Percentiles rank a stretch among this genome's conserved stretches.
Conservation (phyloP, 371 early-diverging fungal genomes). For the Entomophthora muscae region DNA sequence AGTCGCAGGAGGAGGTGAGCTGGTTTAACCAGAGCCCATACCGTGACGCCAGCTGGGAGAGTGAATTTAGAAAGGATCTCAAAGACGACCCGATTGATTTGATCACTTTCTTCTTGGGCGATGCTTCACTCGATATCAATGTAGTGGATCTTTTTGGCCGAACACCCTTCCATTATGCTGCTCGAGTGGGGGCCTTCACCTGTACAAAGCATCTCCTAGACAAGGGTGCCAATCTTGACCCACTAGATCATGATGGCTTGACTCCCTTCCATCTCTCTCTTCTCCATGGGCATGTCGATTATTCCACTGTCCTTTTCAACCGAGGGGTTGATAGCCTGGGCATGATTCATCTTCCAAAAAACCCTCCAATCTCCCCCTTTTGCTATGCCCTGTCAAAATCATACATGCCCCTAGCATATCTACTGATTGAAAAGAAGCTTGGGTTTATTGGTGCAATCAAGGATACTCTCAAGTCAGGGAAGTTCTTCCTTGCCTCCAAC, state of each 20-base stretch:
- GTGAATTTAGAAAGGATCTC: too few relatives aligned
- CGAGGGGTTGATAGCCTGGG: constrained; percentile 18
- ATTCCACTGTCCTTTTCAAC: constrained; percentile 28
- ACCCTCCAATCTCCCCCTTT: constrained; percentile 17
- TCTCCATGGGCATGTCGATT: constrained; percentile 26
- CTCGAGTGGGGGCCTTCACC: constrained; percentile 31
- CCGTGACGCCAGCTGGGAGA: constrained; percentile 6
- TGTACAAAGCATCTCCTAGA: constrained; percentile 24
- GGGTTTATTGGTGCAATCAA: constrained; percentile 18
- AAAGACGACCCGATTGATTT: constrained; percentile 37
- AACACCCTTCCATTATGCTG: constrained; percentile 42
- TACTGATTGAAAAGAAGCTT: constrained; percentile 22
- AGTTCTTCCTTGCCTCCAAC: constrained; percentile 29
- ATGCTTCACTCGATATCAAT: too few relatives aligned
- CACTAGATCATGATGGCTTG: constrained; percentile 26
- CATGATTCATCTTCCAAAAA: constrained; percentile 17
- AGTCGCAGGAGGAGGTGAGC: background rate
- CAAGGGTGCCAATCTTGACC: constrained; percentile 18
- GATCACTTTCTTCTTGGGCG: constrained; percentile 20
- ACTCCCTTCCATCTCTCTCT: constrained; percentile 27
- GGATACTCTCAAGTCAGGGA: constrained; percentile 26
- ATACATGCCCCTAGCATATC: constrained; percentile 32
- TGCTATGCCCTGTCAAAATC: too few relatives aligned
- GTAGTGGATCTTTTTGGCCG: too few relatives aligned
- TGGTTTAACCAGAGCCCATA: constrained; percentile 1